A percentile compares a stretch with the other conserved stretches of the same genome.
Conservation (phyloP, 1,284 basidiomycete genomes). For the Pascua sp. region DNA sequence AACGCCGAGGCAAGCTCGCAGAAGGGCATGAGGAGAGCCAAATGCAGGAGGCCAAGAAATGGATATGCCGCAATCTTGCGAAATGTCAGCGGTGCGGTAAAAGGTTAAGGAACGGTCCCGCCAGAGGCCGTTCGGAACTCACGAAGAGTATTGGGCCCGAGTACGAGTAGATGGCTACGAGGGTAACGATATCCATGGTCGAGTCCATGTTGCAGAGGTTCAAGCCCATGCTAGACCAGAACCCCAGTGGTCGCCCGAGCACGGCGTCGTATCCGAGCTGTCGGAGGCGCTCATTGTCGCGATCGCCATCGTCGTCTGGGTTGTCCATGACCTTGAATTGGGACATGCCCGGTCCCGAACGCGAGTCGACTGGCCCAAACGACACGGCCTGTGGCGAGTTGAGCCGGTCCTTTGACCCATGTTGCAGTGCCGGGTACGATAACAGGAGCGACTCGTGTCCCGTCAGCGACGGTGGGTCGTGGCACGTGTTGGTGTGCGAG, state of each 20-base stretch:
- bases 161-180: background rate
- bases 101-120: background rate
- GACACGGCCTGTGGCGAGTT: too few relatives aligned
- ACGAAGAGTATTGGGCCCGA: constrained; percentile 1
- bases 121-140: constrained; percentile 2
- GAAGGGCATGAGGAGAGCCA: constrained; percentile 37
- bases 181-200: constrained; percentile 3
- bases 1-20: constrained; percentile 44
- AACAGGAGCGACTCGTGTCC: too few relatives aligned
- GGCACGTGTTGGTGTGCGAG: too few relatives aligned
- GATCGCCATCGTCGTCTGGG: too few relatives aligned
- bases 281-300: constrained; percentile 34
- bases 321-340: too few relatives aligned
- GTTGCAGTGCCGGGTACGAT: too few relatives aligned
- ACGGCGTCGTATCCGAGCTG: constrained; percentile 44
- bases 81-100: background rate
- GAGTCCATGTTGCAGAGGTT: constrained; percentile 1
- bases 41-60: constrained; percentile 30
- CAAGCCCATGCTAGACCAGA: constrained; percentile 40
- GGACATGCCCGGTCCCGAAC: too few relatives aligned
- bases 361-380: too few relatives aligned
- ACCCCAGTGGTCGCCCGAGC: constrained; percentile 43
- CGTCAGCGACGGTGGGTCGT: too few relatives aligned
- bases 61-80: constrained; percentile 43
- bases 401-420: too few relatives aligned